Evolutionary conservation across 768 basidiomycete species (phyloP).

Genomic region (Cystofilobasidium ferigula): DNA sequence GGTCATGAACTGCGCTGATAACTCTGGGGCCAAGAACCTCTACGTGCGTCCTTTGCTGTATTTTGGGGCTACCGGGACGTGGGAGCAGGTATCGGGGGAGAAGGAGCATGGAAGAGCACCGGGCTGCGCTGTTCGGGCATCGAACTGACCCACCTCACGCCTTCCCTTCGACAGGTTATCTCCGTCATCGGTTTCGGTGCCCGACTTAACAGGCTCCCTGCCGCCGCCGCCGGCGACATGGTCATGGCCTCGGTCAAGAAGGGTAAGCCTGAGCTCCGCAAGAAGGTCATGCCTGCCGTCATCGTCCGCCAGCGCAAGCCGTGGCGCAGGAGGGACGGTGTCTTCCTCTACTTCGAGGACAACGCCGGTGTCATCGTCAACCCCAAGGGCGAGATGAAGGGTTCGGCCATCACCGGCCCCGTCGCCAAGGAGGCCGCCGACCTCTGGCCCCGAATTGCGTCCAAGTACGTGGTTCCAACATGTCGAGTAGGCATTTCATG

Average conservation of each 20-base stretch:
- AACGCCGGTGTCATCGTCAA: slow-evolving; percentile 34
- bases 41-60: slow-evolving; percentile 41
- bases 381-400: slow-evolving; percentile 85
- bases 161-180: slow-evolving; percentile 48
- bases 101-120: too few relatives aligned
- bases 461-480: too few relatives aligned
- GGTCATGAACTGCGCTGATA: slow-evolving; percentile 95
- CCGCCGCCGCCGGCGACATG: slow-evolving; percentile 70
- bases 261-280: slow-evolving; percentile 98
- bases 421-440: slow-evolving; percentile 99
- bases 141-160: too few relatives aligned
- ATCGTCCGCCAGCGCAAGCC: slow-evolving; percentile 96
- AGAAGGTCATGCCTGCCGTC: slow-evolving; percentile 98
- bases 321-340: slow-evolving; percentile 95
- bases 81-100: too few relatives aligned
- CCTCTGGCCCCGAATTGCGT: slow-evolving; percentile 98
- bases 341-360: slow-evolving; percentile 81
- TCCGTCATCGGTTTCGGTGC: slow-evolving; percentile 93
- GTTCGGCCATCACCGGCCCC: slow-evolving; percentile 80
- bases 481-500: too few relatives aligned
- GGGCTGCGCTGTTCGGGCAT: too few relatives aligned
- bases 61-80: too few relatives aligned
- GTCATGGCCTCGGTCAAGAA: slow-evolving; percentile 96
- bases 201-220: slow-evolving; percentile 91
- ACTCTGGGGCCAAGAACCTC: slow-evolving; percentile 94